Evolutionary conservation across 345 rosid species (phyloP), one percentile per base, ranked within the genome.

Genomic region (Gossypium mustelinum): DNA sequence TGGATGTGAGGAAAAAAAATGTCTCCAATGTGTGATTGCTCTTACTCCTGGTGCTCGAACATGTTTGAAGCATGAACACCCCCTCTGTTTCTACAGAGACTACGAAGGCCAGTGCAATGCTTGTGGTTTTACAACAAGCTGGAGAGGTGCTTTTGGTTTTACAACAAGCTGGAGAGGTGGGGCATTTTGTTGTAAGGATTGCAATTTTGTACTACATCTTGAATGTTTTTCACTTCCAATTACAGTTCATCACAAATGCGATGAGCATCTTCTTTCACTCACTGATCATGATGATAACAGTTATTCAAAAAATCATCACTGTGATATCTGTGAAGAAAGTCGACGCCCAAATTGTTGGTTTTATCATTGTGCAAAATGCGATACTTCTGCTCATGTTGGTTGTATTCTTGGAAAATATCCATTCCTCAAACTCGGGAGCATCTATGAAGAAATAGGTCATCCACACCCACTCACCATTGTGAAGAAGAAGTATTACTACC

Each of bases 161-260:
- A n/a, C n/a, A n/a, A n/a, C 3, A 0, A 1, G 0, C 56, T 16
- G n/a, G n/a, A 16, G 10, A 17, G 0, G 0, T 2, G 2, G 3
- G 0, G 56, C 4, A 51, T 0, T 16, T 52, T 0, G 56, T 16
- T 52, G 56, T 6, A 16, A 16, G 56, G 20, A 52, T 0, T 16
- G 56, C 4, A 13, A 52, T 16, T 52, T 52, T 4, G 9, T 0
- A 2, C 9, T 52, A 52, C 2, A 51, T 16, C 0, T 0, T 0
- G 0, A 1, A 1, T 17, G 57, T 5, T 17, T 52, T 52, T 52
- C 57, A 4, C 57, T 52, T 2, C 2, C 20, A 17, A 17, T 0
- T 17, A 52, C 57, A 17, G 57, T 1, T 52, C 3, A 3, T 7
- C 22, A 52, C 9, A 52, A 17, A 17, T 52, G 20, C 9, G 57